Conservation (phyloP, 2,329 filamentous ascomycete species). For the Alternaria conjuncta region DNA sequence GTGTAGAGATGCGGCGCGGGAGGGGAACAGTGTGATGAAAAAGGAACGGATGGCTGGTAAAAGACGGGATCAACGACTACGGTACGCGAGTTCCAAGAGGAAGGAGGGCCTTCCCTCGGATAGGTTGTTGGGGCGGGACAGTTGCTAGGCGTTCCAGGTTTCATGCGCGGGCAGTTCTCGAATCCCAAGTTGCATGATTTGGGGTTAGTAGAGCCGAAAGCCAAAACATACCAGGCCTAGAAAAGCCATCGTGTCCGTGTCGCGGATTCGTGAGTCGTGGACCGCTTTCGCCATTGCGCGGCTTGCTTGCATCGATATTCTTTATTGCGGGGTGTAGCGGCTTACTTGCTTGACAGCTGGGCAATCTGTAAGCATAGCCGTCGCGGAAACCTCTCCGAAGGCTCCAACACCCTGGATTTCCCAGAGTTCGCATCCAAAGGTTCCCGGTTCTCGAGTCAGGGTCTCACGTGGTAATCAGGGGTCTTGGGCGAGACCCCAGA, state of each 20-base stretch:
- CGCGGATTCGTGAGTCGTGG: conserved; percentile 6
- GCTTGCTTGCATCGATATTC: neutral
- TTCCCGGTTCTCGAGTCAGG: conserved; percentile 18
- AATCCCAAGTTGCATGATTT: conserved; percentile 17
- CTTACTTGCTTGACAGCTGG: neutral
- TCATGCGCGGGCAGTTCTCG: conserved; percentile 27
- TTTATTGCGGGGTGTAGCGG: neutral
- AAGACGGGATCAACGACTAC: conserved; percentile 4
- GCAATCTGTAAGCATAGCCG: neutral
- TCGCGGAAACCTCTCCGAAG: conserved; percentile 1
- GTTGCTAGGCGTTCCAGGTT: conserved; percentile 13
- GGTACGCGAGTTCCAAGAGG: conserved; percentile 3
- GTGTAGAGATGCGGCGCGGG: conserved; percentile 1
- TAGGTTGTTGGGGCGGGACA: conserved; percentile 22
- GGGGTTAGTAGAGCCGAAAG: conserved; percentile 19
- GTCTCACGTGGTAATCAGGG: conserved; percentile 18
- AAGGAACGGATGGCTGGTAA: conserved; percentile 18
- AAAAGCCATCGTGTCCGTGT: conserved; percentile 20
- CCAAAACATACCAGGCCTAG: conserved; percentile 21
- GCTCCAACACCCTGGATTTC: neutral
- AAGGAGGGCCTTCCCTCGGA: conserved; percentile 7
- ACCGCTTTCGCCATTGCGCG: neutral
- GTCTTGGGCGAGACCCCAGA: conserved; percentile 1
- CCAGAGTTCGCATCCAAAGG: neutral
- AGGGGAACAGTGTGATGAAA: conserved; percentile 1